phyloP scores from a whole-genome alignment of 805 yeast genomes.

The Aciculoconidium aculeatum region DNA sequence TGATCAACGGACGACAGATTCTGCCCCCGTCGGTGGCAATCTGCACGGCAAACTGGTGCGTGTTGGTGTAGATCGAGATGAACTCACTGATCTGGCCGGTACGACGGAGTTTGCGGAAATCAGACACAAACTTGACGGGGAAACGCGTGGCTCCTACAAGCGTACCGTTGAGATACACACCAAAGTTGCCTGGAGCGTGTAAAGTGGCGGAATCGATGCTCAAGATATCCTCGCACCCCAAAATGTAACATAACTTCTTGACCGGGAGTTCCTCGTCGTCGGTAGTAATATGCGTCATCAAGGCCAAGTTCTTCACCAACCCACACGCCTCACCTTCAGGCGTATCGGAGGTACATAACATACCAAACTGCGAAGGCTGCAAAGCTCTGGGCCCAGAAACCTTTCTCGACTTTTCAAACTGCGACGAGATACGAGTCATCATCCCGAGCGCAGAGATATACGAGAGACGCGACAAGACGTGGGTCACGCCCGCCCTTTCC shows the following conservation, averaged over 20 bases:
- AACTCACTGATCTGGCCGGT: constrained; percentile 82
- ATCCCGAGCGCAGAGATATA: constrained; percentile 95
- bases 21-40: constrained; percentile 99
- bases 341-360: constrained; percentile 97
- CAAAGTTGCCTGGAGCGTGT: constrained; percentile 72
- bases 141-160: constrained; percentile 83
- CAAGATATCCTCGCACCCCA: constrained; percentile 87
- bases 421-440: constrained; percentile 99
- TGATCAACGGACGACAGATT: constrained; percentile 93
- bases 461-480: constrained; percentile 84
- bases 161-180: constrained; percentile 91
- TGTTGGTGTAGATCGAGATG: constrained; percentile 83
- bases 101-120: constrained; percentile 78
- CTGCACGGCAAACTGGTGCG: constrained; percentile 89
- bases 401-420: constrained; percentile 94
- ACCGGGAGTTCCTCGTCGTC: constrained; percentile 96
- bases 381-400: constrained; percentile 98
- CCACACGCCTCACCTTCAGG: constrained; percentile 99
- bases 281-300: constrained; percentile 98
- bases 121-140: constrained; percentile 74
- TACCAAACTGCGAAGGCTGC: constrained; percentile 98
- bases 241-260: constrained; percentile 61
- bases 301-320: constrained; percentile 89
- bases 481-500: constrained; percentile 99
- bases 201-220: constrained; percentile 77